Conservation (phyloP, 306 rosid species). For the Purshia tridentata region DNA sequence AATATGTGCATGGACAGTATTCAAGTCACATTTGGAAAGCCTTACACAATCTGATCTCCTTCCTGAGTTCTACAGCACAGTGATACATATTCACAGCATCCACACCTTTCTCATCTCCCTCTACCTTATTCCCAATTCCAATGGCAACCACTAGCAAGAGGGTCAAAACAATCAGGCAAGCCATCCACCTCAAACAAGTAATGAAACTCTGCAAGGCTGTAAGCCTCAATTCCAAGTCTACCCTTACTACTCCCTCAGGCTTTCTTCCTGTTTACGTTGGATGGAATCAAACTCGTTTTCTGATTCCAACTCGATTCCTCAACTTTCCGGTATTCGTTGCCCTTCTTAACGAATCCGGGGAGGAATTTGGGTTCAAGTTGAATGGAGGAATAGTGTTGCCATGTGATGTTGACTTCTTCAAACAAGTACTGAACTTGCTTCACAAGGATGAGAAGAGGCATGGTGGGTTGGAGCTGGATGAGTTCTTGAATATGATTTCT, state of each 20-base stretch:
- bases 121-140: neutral
- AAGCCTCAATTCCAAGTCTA: neutral
- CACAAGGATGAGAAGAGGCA: slow-evolving; percentile 10
- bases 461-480: slow-evolving; percentile 1
- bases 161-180: slow-evolving; percentile 13
- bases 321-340: slow-evolving; percentile 9
- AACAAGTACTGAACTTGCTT: slow-evolving; percentile 2
- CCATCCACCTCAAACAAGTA: slow-evolving; percentile 20
- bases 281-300: slow-evolving; percentile 1
- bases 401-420: slow-evolving; percentile 23
- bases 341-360: neutral
- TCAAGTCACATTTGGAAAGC: neutral
- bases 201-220: slow-evolving; percentile 14
- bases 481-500: slow-evolving; percentile 17
- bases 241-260: slow-evolving; percentile 14
- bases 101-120: neutral
- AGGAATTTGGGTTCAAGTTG: slow-evolving; percentile 23
- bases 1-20: slow-evolving; percentile 12
- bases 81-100: neutral
- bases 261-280: slow-evolving; percentile 23
- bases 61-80: neutral
- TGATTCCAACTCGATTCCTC: slow-evolving; percentile 21
- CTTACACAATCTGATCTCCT: neutral
- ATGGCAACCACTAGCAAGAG: slow-evolving; percentile 21
- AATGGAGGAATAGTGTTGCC: slow-evolving; percentile 22